Percentiles rank a stretch among this genome's conserved stretches.
Evolutionary conservation across 116 monocot species (phyloP).

Genomic region (Iris pallida): DNA sequence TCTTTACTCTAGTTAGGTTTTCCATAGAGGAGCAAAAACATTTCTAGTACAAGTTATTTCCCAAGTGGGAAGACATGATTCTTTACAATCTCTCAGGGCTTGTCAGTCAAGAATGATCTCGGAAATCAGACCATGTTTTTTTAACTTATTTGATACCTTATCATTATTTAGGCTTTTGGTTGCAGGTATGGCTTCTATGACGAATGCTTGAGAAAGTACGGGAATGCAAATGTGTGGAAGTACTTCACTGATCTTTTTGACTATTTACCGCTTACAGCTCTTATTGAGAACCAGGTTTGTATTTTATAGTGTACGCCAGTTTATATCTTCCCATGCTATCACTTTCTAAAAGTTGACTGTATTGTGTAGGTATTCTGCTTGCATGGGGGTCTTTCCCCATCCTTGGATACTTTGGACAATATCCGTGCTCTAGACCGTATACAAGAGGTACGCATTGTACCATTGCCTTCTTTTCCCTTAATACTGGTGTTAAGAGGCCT

Average conservation of each 20-base stretch:
- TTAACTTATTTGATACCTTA: background rate
- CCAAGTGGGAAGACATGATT: too few species aligned
- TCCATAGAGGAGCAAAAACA: too few species aligned
- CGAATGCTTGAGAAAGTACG: conserved; percentile 77
- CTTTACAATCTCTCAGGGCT: background rate
- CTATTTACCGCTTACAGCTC: conserved; percentile 58
- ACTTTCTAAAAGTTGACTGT: background rate
- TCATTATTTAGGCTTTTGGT: background rate
- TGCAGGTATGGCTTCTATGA: conserved; percentile 73
- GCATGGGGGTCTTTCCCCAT: conserved; percentile 71
- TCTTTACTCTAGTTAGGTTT: too few species aligned
- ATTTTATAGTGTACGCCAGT: background rate
- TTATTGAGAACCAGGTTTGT: conserved; percentile 57
- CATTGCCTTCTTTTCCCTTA: background rate
- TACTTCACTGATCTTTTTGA: conserved; percentile 72
- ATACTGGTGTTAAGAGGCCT: too few species aligned
- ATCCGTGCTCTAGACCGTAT: conserved; percentile 92
- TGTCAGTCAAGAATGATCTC: too few species aligned
- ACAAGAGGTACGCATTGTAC: conserved; percentile 60
- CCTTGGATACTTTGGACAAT: conserved; percentile 84
- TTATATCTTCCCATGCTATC: background rate
- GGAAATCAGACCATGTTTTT: background rate
- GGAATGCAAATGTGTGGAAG: conserved; percentile 76
- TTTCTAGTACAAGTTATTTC: too few species aligned
- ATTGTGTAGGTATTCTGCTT: conserved; percentile 47